Evolutionary conservation across 345 rosid genomes (phyloP), one percentile per base, ranked within the genome.

Genomic region (Raphanus raphanistrum): DNA sequence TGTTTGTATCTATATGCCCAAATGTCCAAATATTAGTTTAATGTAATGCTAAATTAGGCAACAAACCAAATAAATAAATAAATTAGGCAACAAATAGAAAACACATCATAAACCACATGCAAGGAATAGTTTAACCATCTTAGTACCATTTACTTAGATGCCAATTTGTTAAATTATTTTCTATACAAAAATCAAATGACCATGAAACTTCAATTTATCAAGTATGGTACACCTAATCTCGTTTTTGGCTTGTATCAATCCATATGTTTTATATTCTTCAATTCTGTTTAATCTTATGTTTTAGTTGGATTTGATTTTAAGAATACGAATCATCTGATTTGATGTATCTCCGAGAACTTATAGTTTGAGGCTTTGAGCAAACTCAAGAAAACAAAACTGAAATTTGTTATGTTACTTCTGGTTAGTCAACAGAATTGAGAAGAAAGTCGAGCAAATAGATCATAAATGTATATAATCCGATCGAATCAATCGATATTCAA

Each of bases 401-500:
- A 60, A 9, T 59, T 59, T 6, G 21, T 43, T 4, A 60, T 10
- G 12, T 3, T 16, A 8, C 15, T 72, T 73, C 10, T 33, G n/a
- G 35, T 48, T 63, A 1, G 4, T 32, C 7, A 73, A 73, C 15
- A 8, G 41, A 76, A 62, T 35, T 17, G 55, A 67, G 12, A 59
- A 63, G 35, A 63, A 63, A 50, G 52, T 35, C 8, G 1, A 74
- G 4, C 3, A 35, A 66, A 15, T 0, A 50, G 12, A n/a, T 0
- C 5, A 15, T 54, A 31, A 5, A 27, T 12, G 8, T 55, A 55
- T 7, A 26, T n/a, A 11, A 8, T 26, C 68, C 12, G 33, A 59
- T 72, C 33, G 25, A 67, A 73, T 67, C 29, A 16, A 60, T 67
- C 8, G n/a, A 73, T 58, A 72, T 31, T n/a, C n/a, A n/a, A n/a